Base-by-base conservation (phyloP, 2,329 filamentous ascomycete genomes). In the Dryadomyces sulphureus region DNA sequence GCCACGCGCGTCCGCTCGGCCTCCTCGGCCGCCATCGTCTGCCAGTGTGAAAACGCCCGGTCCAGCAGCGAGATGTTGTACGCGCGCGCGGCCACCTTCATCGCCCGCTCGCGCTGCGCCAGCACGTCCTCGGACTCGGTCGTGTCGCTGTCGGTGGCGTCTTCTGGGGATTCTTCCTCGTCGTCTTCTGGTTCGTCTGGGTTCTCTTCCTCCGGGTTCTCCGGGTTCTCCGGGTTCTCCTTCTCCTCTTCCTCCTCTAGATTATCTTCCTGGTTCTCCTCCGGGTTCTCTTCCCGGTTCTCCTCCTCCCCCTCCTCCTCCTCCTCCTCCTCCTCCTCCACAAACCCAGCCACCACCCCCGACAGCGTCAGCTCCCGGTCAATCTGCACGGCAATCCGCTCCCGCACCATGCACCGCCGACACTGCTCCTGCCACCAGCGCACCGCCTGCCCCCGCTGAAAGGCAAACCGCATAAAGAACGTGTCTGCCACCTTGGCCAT, bases 41-140 rank as follows among this genome's bases (percentile, higher is more conserved):
- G 73, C 86, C 86, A 93, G 52, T 82, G 77, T 1, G 69, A 73
- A 47, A 85, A 78, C 2, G 75, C 72, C 57, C 77, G 80, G 4
- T 70, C 73, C 48, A 81, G 60, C 7, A 86, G 66, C 53, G 77
- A 81, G 11, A 83, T 62, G 55, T 83, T 71, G 49, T 82, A 74
- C 40, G 80, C 79, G 53, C 74, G 72, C 1, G 65, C 67, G 25
- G 81, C 81, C 40, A 77, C 72, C 43, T 62, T 66, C 57, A 80
- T 76, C 16, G 79, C 62, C 42, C 69, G 67, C 17, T 64, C 64
- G 52, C 52, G 47, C 30, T 50, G 30, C 14, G 36, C 30, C 9
- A 57, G 49, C 40, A 55, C 20, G 21, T 32, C 32, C 2, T 35
- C 32, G 40, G 22, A 19, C 3, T 30, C 36, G 36, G 22, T 27